A percentile compares a stretch with the other conserved stretches of the same genome.
These are phyloP conservation scores for Blastomyces silverae DNA, from an alignment of 2,329 filamentous ascomycete species.

Conservation along the genomic window DNA sequence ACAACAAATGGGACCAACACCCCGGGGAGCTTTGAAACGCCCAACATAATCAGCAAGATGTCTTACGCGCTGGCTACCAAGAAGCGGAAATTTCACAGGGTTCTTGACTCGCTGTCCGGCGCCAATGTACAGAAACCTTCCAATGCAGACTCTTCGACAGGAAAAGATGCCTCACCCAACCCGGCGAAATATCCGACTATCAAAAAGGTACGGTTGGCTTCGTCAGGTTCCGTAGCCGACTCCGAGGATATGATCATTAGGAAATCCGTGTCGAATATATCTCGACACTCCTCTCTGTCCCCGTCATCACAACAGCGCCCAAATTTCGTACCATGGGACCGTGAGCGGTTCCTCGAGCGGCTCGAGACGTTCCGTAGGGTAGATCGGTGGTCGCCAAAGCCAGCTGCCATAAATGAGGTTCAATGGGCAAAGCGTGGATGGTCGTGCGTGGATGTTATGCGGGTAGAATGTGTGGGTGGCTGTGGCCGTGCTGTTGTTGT, in stretches of 20 bases:
- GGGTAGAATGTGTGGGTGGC: constrained; percentile 70
- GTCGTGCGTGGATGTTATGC: constrained; percentile 75
- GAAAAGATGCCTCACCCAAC: background rate
- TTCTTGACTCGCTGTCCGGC: constrained; percentile 41
- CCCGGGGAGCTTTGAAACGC: constrained; percentile 4
- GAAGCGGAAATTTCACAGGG: constrained; percentile 44
- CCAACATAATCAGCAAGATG: constrained; percentile 27
- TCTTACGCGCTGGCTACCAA: constrained; percentile 43
- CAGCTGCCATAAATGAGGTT: constrained; percentile 75
- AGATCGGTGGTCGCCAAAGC: constrained; percentile 90
- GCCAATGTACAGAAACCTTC: constrained; percentile 16
- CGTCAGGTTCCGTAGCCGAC: constrained; percentile 12
- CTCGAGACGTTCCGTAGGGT: constrained; percentile 86
- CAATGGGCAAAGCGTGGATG: constrained; percentile 94
- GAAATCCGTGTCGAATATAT: constrained; percentile 21
- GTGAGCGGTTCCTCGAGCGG: constrained; percentile 70
- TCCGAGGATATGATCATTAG: constrained; percentile 14
- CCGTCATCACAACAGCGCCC: constrained; percentile 42
- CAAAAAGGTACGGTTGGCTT: constrained; percentile 20
- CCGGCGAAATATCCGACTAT: constrained; percentile 18
- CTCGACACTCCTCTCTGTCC: constrained; percentile 30
- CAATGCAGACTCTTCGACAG: constrained; percentile 8
- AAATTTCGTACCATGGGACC: constrained; percentile 80
- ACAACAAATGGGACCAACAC: background rate
- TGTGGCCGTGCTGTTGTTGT: constrained; percentile 81